These are phyloP conservation scores for Cutaneotrichosporon sp. DNA, from an alignment of 1,284 basidiomycete species.

Conservation along the genomic window DNA sequence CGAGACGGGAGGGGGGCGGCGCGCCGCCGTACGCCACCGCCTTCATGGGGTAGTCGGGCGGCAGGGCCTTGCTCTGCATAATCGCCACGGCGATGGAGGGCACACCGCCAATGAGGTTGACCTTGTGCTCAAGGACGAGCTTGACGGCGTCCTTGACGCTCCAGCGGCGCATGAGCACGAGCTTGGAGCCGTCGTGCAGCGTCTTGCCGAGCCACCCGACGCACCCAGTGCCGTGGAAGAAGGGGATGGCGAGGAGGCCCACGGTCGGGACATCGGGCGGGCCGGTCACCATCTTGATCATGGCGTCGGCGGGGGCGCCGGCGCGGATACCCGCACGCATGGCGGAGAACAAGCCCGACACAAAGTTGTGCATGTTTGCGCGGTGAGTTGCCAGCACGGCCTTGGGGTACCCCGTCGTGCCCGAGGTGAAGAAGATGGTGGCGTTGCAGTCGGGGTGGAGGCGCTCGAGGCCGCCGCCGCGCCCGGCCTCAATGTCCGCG, in stretches of 20 bases:
- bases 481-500: conserved; percentile 10
- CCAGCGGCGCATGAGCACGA: conserved; percentile 45
- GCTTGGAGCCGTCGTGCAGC: conserved; percentile 40
- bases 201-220: conserved; percentile 45
- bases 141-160: conserved; percentile 36
- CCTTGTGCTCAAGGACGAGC: conserved; percentile 35
- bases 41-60: conserved; percentile 29
- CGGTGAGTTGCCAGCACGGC: conserved; percentile 45
- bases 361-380: conserved; percentile 15
- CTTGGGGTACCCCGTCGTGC: conserved; percentile 33
- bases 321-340: conserved; percentile 14
- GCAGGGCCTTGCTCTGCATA: conserved; percentile 36
- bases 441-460: conserved; percentile 44
- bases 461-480: conserved; percentile 19
- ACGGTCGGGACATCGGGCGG: not conserved
- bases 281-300: not conserved
- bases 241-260: conserved; percentile 43
- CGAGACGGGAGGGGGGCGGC: conserved; percentile 39
- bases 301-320: conserved; percentile 2
- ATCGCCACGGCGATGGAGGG: conserved; percentile 44
- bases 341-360: conserved; percentile 1
- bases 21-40: conserved; percentile 48
- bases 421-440: conserved; percentile 46
- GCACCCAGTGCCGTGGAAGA: conserved; percentile 51
- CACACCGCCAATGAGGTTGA: conserved; percentile 47